phyloP scores from a whole-genome alignment of 257 asterid species.

The Nicotiana knightiana region DNA sequence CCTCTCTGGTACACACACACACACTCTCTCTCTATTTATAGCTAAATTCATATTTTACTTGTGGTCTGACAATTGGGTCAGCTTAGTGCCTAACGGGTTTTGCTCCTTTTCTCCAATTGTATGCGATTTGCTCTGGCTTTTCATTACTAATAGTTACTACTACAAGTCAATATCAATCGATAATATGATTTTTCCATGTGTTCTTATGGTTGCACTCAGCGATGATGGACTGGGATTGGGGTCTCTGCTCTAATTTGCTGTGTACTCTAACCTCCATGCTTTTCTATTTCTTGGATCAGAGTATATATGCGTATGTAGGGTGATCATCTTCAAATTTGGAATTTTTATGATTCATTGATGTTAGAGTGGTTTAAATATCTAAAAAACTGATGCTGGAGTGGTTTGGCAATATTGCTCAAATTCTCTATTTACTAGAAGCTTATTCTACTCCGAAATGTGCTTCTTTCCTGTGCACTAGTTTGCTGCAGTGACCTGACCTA shows the following conservation, averaged over 20 bases:
- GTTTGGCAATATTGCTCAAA: not conserved
- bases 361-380: not conserved
- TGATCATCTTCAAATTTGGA: not conserved
- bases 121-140: not conserved
- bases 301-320: not conserved
- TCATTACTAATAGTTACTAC: not conserved
- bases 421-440: not conserved
- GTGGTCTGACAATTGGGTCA: constrained; percentile 22
- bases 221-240: not conserved
- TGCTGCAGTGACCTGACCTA: not conserved
- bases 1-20: constrained; percentile 49
- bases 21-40: not conserved
- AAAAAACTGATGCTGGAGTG: too few relatives aligned
- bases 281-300: not conserved
- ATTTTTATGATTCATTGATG: not conserved
- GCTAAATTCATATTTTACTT: not conserved
- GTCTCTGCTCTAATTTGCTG: not conserved
- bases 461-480: not conserved
- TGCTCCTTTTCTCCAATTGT: not conserved
- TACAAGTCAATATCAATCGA: not conserved
- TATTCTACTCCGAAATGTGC: not conserved
- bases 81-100: not conserved
- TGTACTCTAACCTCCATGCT: not conserved
- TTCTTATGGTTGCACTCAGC: not conserved
- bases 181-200: not conserved